phyloP scores from a whole-genome alignment of 495 filamentous ascomycete genomes.

The Aspergillus incahuasiensis region DNA sequence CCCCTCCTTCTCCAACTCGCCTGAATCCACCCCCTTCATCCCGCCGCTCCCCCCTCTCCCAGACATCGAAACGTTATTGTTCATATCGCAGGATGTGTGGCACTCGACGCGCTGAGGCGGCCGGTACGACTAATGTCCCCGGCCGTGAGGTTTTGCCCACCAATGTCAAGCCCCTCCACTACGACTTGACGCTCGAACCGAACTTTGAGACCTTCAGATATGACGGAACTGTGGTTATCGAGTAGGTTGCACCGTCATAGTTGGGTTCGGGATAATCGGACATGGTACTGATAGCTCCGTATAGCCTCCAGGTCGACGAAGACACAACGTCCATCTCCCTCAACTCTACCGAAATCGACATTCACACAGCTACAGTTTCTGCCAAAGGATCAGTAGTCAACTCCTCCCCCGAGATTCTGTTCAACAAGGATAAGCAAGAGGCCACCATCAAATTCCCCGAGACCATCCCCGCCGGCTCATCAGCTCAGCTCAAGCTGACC shows the following conservation, averaged over 20 bases:
- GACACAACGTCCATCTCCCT: constrained; percentile 82
- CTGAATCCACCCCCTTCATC: constrained; percentile 15
- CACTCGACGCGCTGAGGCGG: constrained; percentile 37
- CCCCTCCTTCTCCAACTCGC: constrained; percentile 22
- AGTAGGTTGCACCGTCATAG: constrained; percentile 39
- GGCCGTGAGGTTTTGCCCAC: constrained; percentile 62
- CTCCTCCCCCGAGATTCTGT: constrained; percentile 47
- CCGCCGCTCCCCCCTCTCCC: constrained; percentile 28
- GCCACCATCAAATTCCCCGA: constrained; percentile 58
- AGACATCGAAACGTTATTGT: constrained; percentile 41
- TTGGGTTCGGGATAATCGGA: background rate
- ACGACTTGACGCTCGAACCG: constrained; percentile 63
- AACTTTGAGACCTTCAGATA: constrained; percentile 61
- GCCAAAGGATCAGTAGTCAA: constrained; percentile 43
- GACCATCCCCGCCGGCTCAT: constrained; percentile 51
- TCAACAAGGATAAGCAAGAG: constrained; percentile 56
- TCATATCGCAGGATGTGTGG: constrained; percentile 50
- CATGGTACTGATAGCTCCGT: constrained; percentile 9
- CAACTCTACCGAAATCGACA: constrained; percentile 81
- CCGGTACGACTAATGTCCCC: constrained; percentile 47
- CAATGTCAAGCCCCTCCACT: constrained; percentile 64
- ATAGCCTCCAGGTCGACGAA: constrained; percentile 72
- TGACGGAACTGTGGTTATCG: constrained; percentile 58
- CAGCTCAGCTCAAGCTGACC: constrained; percentile 55
- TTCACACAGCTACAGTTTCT: constrained; percentile 66